phyloP scores from a whole-genome alignment of 768 basidiomycete species.

The Amanita fuliginea region DNA sequence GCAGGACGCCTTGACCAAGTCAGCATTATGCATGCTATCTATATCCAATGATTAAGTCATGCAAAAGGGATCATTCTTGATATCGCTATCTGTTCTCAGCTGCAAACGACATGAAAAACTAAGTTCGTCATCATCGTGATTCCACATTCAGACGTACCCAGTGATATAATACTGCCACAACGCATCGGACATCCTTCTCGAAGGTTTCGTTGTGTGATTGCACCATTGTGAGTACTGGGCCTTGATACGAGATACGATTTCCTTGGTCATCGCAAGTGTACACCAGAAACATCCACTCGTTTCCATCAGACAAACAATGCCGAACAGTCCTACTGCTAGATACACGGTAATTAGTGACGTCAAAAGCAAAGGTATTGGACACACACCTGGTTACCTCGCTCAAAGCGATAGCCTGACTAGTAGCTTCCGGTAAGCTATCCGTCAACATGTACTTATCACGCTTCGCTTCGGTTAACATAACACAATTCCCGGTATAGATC shows the following conservation, averaged over 20 bases:
- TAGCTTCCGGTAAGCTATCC: conserved; percentile 1
- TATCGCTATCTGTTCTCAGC: conserved; percentile 1
- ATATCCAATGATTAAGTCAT: too few species aligned
- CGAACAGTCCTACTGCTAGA: conserved; percentile 2
- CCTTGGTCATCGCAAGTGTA: neutral
- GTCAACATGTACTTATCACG: neutral
- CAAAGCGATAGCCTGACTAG: too few species aligned
- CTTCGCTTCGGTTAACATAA: neutral
- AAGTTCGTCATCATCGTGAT: too few species aligned
- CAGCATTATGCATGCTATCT: too few species aligned
- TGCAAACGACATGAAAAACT: neutral
- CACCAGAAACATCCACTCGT: neutral
- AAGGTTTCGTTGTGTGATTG: neutral
- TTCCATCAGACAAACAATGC: conserved; percentile 2
- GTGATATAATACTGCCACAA: neutral
- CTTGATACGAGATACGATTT: neutral
- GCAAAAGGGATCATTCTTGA: conserved; percentile 2
- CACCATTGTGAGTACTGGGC: neutral
- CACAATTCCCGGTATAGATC: neutral
- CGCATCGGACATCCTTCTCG: neutral
- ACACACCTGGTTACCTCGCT: too few species aligned
- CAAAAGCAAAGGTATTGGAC: neutral
- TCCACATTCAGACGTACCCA: too few species aligned
- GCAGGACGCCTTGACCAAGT: too few species aligned
- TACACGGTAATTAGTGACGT: conserved; percentile 2